Evolutionary conservation across 768 basidiomycete genomes (phyloP).

Genomic region (Amanita phalloides): DNA sequence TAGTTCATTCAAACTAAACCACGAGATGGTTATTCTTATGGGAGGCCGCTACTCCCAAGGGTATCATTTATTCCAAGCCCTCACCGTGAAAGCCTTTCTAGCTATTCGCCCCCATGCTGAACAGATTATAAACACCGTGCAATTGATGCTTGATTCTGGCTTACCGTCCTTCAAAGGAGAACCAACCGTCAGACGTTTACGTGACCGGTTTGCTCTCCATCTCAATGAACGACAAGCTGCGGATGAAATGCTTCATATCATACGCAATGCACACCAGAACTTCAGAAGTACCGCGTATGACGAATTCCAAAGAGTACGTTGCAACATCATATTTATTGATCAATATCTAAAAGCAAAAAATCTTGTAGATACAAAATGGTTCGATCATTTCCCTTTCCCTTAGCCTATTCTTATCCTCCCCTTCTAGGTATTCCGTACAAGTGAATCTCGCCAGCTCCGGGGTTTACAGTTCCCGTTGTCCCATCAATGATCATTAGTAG

Average conservation of each 20-base stretch:
- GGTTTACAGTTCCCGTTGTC: too few relatives aligned
- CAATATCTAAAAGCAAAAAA: background rate
- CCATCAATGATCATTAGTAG: too few relatives aligned
- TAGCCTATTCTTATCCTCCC: background rate
- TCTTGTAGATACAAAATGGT: slow-evolving; percentile 28
- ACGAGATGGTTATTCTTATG: slow-evolving; percentile 98
- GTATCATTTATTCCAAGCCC: slow-evolving; percentile 86
- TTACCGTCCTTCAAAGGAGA: slow-evolving; percentile 98
- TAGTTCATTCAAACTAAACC: slow-evolving; percentile 94
- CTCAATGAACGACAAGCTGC: slow-evolving; percentile 87
- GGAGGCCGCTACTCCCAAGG: slow-evolving; percentile 92
- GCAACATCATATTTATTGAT: background rate
- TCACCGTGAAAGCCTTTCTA: slow-evolving; percentile 94
- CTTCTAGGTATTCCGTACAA: slow-evolving; percentile 34
- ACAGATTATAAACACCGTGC: slow-evolving; percentile 79
- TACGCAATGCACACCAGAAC: slow-evolving; percentile 93
- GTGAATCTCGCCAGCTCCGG: slow-evolving; percentile 9
- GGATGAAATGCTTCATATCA: slow-evolving; percentile 82
- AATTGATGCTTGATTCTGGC: slow-evolving; percentile 91
- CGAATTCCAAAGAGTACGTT: slow-evolving; percentile 80
- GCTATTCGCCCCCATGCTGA: slow-evolving; percentile 92
- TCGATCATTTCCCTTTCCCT: slow-evolving; percentile 5
- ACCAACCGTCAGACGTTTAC: slow-evolving; percentile 74
- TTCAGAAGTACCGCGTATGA: slow-evolving; percentile 90
- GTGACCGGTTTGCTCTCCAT: slow-evolving; percentile 77